Percentiles rank a stretch among this genome's conserved stretches.
phyloP scores from a whole-genome alignment of 306 rosid species.

The Bauhinia variegata region DNA sequence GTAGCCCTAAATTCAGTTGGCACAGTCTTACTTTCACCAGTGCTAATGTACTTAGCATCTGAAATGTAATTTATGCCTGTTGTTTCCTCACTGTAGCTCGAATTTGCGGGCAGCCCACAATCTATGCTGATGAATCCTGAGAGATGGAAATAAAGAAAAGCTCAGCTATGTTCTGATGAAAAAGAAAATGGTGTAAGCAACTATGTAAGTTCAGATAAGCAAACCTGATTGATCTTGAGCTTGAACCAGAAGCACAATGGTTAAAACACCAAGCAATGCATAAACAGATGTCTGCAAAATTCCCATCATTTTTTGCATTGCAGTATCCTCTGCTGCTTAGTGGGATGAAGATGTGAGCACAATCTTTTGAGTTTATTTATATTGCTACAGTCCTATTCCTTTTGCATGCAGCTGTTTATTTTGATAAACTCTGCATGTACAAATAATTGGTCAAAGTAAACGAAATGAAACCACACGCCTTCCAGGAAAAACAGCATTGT shows the following conservation, averaged over 20 bases:
- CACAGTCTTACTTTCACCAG: slow-evolving; percentile 38
- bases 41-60: slow-evolving; percentile 47
- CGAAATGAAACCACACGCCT: too few relatives aligned
- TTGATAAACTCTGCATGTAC: neutral
- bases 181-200: neutral
- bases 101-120: slow-evolving; percentile 46
- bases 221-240: slow-evolving; percentile 58
- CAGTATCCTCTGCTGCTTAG: neutral
- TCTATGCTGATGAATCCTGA: slow-evolving; percentile 65
- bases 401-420: neutral
- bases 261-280: slow-evolving; percentile 29
- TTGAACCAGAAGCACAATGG: slow-evolving; percentile 33
- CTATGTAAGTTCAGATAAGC: neutral
- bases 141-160: neutral
- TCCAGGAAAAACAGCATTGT: too few relatives aligned
- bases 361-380: slow-evolving; percentile 4
- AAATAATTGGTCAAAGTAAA: neutral
- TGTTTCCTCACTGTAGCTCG: slow-evolving; percentile 33
- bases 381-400: neutral
- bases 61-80: slow-evolving; percentile 50
- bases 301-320: slow-evolving; percentile 12
- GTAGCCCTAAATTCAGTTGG: neutral
- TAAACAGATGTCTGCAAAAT: slow-evolving; percentile 15
- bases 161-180: neutral
- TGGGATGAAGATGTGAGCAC: neutral